Evolutionary conservation across 169 alveolate species (phyloP).

Genomic region (Besnoitia besnoiti): DNA sequence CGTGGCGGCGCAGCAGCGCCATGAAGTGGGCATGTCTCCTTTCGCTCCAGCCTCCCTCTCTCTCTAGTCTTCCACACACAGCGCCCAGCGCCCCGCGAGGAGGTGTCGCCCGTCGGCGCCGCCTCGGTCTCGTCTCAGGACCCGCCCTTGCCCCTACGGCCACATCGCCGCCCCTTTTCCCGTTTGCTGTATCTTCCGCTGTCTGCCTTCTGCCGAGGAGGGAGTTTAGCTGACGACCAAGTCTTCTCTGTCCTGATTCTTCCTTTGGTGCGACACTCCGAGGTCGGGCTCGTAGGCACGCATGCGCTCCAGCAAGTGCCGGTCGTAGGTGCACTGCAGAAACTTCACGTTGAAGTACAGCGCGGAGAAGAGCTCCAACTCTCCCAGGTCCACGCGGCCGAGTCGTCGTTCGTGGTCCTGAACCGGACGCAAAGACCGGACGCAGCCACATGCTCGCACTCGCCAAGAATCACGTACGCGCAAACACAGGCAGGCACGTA

Average conservation of each 20-base stretch:
- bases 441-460: background rate
- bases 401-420: background rate
- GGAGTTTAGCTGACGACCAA: background rate
- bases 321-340: slow-evolving; percentile 42
- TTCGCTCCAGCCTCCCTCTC: no score
- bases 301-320: background rate
- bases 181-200: background rate
- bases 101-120: no score
- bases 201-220: no score
- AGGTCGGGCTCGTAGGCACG: background rate
- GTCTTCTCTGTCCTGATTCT: background rate
- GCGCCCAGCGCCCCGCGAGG: no score
- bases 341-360: slow-evolving; percentile 24
- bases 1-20: no score
- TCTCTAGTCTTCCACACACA: no score
- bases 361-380: slow-evolving; percentile 9
- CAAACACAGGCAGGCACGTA: background rate
- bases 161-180: background rate
- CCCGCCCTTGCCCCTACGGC: no score
- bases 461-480: background rate
- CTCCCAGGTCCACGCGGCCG: slow-evolving; percentile 22
- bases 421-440: background rate
- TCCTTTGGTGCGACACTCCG: background rate
- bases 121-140: no score
- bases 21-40: no score